Percentiles rank a stretch among this genome's conserved stretches.
These are phyloP conservation scores for Acanthamoeba healyi DNA, from an alignment of 208 protist genomes.

Conservation along the genomic window DNA sequence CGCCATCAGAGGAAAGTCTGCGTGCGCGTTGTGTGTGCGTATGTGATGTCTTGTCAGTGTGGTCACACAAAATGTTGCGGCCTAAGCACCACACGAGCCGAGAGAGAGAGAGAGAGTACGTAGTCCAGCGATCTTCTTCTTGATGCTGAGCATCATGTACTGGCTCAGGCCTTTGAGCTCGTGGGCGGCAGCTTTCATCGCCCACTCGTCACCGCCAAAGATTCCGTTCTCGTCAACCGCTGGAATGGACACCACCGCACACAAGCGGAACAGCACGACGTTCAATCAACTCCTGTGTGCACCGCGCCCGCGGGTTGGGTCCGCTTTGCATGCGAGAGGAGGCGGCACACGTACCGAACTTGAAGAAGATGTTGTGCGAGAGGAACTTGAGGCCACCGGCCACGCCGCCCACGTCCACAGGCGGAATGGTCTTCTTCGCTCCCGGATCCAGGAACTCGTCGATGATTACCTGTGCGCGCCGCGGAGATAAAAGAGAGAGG, in stretches of 20 bases:
- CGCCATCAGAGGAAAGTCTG: conserved; percentile 71
- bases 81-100: neutral
- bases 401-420: conserved; percentile 60
- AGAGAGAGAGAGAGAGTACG: no score
- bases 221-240: conserved; percentile 69
- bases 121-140: conserved; percentile 42
- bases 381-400: conserved; percentile 76
- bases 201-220: conserved; percentile 58
- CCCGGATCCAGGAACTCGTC: conserved; percentile 51
- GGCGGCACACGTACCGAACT: conserved; percentile 64
- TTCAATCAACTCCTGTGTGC: neutral
- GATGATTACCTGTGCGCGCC: conserved; percentile 41
- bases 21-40: no score
- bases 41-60: no score
- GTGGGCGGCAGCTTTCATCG: conserved; percentile 69
- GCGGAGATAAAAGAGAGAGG: neutral
- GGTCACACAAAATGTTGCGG: neutral
- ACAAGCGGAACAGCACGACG: neutral
- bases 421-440: conserved; percentile 57
- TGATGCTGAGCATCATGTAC: conserved; percentile 52
- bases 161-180: conserved; percentile 57
- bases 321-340: no score
- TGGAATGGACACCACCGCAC: neutral
- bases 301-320: no score
- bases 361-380: conserved; percentile 76